Evolutionary conservation across 805 yeast genomes (phyloP), one percentile per base, ranked within the genome.

Genomic region (Komagataella ulmi): DNA sequence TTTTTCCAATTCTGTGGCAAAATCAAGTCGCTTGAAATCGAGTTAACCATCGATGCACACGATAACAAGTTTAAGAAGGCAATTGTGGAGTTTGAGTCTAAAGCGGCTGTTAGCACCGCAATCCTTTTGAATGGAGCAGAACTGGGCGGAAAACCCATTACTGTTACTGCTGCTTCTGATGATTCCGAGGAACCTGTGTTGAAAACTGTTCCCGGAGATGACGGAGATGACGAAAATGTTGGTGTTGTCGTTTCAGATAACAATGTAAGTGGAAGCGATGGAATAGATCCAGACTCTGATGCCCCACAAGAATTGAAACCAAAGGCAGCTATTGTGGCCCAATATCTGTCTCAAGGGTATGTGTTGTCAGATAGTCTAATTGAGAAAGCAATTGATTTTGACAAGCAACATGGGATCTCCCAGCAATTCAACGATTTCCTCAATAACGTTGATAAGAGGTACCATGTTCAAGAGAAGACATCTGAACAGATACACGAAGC

Each of bases 1-100:
- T 85, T 85, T 66, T 85, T 86, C 65, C 71, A 84, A 21, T 85
- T 85, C 65, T 84, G 93, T 61, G 95, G 95, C 17, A 74, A 71
- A 51, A 66, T 76, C 52, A 63, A 67, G 52, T 54, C 65, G 3
- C 63, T 73, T 57, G 61, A 62, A 45, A 61, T 64, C 14, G 46
- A 58, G 23, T 58, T 68, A 36, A 67, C 60, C 53, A 62, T 61
- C 18, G 57, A 58, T n/a, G 62, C 55, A 10, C 61, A 66, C n/a
- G 65, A 60, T 18, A 59, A 61, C 52, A 60, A 66, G 47, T 21
- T 21, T 12, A 45, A 45, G 24, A 67, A 69, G 53, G 56, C 70
- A 8, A 69, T 69, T 53, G 79, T 85, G 43, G 69, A 61, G 47
- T 85, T 85, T 64, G 77, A 70, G 50, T 72, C 72, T 55, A 65